Percentiles rank a stretch among this genome's conserved stretches.
phyloP scores from a whole-genome alignment of 306 rosid species.

The Castanea mollissima region DNA sequence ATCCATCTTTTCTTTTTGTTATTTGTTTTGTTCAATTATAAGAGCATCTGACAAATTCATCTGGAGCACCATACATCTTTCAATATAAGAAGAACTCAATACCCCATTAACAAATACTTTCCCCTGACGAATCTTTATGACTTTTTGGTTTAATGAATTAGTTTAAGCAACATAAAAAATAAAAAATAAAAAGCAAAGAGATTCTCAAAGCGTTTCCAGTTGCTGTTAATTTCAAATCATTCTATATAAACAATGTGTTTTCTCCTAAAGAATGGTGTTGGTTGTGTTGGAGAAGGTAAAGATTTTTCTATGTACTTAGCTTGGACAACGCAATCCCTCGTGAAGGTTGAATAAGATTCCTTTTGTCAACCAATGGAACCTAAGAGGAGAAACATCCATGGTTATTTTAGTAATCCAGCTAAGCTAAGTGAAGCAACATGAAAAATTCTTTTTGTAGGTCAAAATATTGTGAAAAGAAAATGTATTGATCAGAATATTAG shows the following conservation, averaged over 20 bases:
- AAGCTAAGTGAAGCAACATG: background rate
- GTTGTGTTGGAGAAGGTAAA: slow-evolving; percentile 36
- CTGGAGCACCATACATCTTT: background rate
- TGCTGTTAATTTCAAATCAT: slow-evolving; percentile 9
- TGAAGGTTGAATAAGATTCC: slow-evolving; percentile 43
- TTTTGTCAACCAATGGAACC: slow-evolving; percentile 29
- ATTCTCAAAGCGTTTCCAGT: slow-evolving; percentile 19
- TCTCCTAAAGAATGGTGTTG: slow-evolving; percentile 36
- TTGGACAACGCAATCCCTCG: slow-evolving; percentile 36
- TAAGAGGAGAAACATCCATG: slow-evolving; percentile 5
- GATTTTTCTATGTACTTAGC: slow-evolving; percentile 22
- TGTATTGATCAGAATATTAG: slow-evolving; percentile 20
- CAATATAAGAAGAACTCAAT: slow-evolving; percentile 29
- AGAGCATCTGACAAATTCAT: background rate
- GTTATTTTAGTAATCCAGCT: background rate
- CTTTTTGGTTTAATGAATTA: slow-evolving; percentile 3
- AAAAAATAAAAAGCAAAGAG: background rate
- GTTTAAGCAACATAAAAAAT: background rate
- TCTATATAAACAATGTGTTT: slow-evolving; percentile 21
- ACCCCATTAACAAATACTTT: slow-evolving; percentile 20
- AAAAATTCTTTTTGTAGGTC: background rate
- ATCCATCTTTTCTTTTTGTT: slow-evolving; percentile 14
- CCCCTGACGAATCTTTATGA: slow-evolving; percentile 32
- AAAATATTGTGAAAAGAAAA: background rate
- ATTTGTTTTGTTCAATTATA: background rate